Percentiles rank a stretch among this genome's conserved stretches.
Evolutionary conservation across 176 grass and related monocot species (phyloP).

Genomic region (Triticum turgidum): DNA sequence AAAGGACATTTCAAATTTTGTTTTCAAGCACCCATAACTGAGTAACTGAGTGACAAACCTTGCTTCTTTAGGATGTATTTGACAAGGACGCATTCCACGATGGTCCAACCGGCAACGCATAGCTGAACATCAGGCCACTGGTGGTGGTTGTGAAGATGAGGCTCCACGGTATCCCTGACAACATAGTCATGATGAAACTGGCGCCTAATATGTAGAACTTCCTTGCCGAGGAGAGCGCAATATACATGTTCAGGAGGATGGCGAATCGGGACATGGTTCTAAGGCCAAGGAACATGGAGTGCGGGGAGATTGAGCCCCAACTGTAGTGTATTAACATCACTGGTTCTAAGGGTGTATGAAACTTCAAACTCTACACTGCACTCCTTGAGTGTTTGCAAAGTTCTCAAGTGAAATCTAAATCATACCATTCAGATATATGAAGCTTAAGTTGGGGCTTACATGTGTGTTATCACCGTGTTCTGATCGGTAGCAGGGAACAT

Average conservation of each 20-base stretch:
- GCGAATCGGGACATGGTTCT: conserved; percentile 56
- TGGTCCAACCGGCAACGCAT: conserved; percentile 68
- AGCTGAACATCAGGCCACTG: conserved; percentile 60
- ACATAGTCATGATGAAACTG: conserved; percentile 45
- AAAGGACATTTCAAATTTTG: neutral
- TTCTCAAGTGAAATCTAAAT: neutral
- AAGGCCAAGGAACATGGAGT: conserved; percentile 50
- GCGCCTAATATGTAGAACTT: conserved; percentile 60
- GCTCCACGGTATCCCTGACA: conserved; percentile 45
- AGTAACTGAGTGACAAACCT: neutral
- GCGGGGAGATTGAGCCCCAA: conserved; percentile 56
- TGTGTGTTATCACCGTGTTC: too few relatives aligned
- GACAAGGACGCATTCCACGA: conserved; percentile 86
- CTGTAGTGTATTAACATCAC: conserved; percentile 50
- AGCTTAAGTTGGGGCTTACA: neutral
- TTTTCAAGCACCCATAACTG: neutral
- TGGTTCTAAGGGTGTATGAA: conserved; percentile 29
- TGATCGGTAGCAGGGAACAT: too few relatives aligned
- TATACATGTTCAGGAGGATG: conserved; percentile 42
- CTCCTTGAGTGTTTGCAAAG: neutral
- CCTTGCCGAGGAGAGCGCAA: conserved; percentile 52
- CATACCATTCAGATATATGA: neutral
- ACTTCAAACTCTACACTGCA: neutral
- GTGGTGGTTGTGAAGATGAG: conserved; percentile 73
- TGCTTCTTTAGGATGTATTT: conserved; percentile 62